A percentile compares a stretch with the other conserved stretches of the same genome.
Conservation (phyloP, 352 stramenopile genomes). For the Phytophthora crassamura region DNA sequence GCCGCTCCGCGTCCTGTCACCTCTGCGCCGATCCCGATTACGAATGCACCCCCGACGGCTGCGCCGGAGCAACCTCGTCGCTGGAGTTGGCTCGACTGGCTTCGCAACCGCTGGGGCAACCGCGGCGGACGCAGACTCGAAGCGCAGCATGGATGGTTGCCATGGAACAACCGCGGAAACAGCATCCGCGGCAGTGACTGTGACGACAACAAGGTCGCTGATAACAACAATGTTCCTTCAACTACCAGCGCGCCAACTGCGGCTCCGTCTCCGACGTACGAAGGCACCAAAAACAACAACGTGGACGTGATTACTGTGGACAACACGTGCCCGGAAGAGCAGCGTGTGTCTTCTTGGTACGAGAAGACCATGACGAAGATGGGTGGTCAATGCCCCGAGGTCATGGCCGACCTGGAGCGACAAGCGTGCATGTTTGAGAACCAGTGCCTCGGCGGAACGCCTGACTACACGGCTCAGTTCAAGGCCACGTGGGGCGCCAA, state of each 20-base stretch:
- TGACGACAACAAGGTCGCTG: neutral
- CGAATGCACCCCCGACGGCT: slow-evolving; percentile 3
- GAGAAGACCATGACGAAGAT: slow-evolving; percentile 39
- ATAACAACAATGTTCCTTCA: neutral
- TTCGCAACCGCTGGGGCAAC: slow-evolving; percentile 27
- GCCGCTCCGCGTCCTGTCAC: neutral
- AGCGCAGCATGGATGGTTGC: slow-evolving; percentile 20
- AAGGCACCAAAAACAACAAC: slow-evolving; percentile 32
- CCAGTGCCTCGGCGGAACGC: slow-evolving; percentile 51
- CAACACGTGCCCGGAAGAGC: slow-evolving; percentile 28
- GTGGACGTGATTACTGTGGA: slow-evolving; percentile 42
- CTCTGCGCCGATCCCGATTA: slow-evolving; percentile 1
- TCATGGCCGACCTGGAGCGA: slow-evolving; percentile 55
- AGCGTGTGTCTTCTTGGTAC: slow-evolving; percentile 50
- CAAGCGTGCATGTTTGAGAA: slow-evolving; percentile 63
- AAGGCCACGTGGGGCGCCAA: slow-evolving; percentile 50
- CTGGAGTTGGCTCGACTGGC: slow-evolving; percentile 6
- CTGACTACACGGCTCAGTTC: slow-evolving; percentile 51
- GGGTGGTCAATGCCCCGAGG: slow-evolving; percentile 39
- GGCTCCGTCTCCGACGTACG: slow-evolving; percentile 20
- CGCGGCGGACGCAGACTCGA: slow-evolving; percentile 20
- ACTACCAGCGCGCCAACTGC: slow-evolving; percentile 1
- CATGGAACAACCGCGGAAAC: slow-evolving; percentile 1
- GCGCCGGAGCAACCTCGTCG: slow-evolving; percentile 14
- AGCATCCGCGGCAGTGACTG: slow-evolving; percentile 15